These are phyloP conservation scores for Diplocarpon mali DNA, from an alignment of 2,329 filamentous ascomycete species.

Conservation along the genomic window DNA sequence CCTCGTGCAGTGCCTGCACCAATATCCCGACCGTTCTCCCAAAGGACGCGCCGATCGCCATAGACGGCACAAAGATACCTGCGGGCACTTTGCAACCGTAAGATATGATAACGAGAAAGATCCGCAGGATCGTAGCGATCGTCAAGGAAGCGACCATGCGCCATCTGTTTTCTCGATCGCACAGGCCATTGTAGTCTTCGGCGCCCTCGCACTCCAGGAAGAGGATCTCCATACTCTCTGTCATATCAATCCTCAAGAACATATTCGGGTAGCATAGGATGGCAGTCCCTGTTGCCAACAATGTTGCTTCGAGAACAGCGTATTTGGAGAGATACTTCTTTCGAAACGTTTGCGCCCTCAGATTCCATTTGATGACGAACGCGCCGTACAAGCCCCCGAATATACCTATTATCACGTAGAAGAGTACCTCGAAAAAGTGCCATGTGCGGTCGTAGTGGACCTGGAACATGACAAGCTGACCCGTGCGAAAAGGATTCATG, in stretches of 20 bases:
- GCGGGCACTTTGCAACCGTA: constrained; percentile 98
- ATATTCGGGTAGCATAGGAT: constrained; percentile 95
- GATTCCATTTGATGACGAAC: constrained; percentile 96
- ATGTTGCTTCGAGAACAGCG: constrained; percentile 74
- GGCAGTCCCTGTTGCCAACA: constrained; percentile 74
- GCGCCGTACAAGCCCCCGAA: constrained; percentile 94
- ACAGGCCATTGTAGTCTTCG: constrained; percentile 82
- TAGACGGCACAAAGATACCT: constrained; percentile 95
- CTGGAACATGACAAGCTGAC: constrained; percentile 98
- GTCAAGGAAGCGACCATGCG: constrained; percentile 68
- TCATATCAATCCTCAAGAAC: constrained; percentile 96
- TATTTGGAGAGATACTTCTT: constrained; percentile 84
- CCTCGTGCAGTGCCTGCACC: constrained; percentile 79
- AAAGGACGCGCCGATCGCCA: constrained; percentile 93
- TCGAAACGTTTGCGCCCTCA: constrained; percentile 80
- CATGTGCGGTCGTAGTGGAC: constrained; percentile 90
- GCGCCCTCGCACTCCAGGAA: constrained; percentile 87
- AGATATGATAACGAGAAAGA: constrained; percentile 82
- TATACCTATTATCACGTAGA: constrained; percentile 82
- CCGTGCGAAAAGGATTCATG: constrained; percentile 96
- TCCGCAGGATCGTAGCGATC: constrained; percentile 69
- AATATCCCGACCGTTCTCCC: constrained; percentile 90
- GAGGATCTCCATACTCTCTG: constrained; percentile 96
- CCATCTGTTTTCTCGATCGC: constrained; percentile 66
- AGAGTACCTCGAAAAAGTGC: constrained; percentile 95